These are phyloP conservation scores for Yarrowia hollandica DNA, from an alignment of 805 yeast species.

Conservation along the genomic window DNA sequence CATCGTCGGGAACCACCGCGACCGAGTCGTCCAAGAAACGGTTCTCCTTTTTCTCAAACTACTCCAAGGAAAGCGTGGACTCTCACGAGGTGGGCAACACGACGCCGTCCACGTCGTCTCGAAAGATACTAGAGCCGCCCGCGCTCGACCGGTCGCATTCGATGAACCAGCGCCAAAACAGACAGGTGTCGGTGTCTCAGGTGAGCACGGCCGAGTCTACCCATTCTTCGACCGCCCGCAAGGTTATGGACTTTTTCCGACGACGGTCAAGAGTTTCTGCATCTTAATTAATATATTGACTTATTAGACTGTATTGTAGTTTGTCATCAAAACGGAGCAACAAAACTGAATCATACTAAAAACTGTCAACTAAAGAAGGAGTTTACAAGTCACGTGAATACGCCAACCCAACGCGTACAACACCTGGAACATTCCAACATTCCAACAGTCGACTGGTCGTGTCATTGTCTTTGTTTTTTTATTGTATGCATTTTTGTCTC, in stretches of 20 bases:
- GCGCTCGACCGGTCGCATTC: conserved; percentile 31
- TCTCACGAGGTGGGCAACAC: conserved; percentile 11
- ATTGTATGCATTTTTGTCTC: no score
- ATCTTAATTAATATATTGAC: conserved; percentile 19
- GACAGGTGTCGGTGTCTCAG: conserved; percentile 15
- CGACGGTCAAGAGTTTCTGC: conserved; percentile 41
- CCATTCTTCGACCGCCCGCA: conserved; percentile 39
- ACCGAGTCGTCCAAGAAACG: not conserved
- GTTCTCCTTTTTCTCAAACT: conserved; percentile 27
- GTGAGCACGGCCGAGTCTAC: conserved; percentile 23
- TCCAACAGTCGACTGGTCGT: no score
- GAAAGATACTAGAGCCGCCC: conserved; percentile 34
- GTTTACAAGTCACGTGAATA: no score
- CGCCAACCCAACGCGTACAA: no score
- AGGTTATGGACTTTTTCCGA: conserved; percentile 43
- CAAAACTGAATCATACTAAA: no score
- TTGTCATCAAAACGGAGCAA: not conserved
- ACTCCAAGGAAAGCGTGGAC: conserved; percentile 28
- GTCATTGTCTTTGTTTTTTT: no score
- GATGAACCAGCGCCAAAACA: conserved; percentile 34
- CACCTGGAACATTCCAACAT: no score
- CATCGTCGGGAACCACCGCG: no score
- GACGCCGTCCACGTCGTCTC: conserved; percentile 23
- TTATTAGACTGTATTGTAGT: not conserved
- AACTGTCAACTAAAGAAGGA: no score